Base-by-base conservation (phyloP, 1,284 basidiomycete genomes). In the Sanguinoderma infundibulare region DNA sequence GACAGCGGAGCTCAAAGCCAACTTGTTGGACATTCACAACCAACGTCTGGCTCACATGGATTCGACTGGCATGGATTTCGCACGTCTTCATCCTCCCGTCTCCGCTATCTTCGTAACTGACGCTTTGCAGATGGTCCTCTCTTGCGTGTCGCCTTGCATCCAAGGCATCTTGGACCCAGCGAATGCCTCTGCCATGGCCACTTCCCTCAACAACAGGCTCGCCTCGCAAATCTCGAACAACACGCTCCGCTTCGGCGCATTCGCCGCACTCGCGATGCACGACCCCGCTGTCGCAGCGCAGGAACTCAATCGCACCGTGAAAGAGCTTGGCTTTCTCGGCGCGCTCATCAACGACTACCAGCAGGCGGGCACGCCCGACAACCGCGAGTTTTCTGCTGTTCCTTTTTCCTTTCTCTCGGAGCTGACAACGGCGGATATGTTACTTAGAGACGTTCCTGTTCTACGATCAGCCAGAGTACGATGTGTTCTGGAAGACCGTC, bases 231-330 rank as follows among this genome's bases (percentile, higher is more conserved):
- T 51, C 32, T 51, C 49, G 20, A 51, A 51, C 49, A 51, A 51
- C 32, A 51, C 49, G 10, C 28, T 51, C n/a, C 49, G 49, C 15
- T 51, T 82, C 62, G 78, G 80, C 9, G 79, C 69, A 1, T 80
- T 81, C 57, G 79, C 79, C 15, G 67, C 79, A 6, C 59, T 81
- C n/a, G 70, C 78, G 0, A 81, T 82, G 80, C 79, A 81, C 51
- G 78, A 81, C 59, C 77, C 79, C 20, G 73, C 76, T 1, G 69
- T 70, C 20, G 80, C 80, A 0, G 78, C 75, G 4, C 67, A 73
- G 39, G 80, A 82, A 55, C 70, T 81, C 15, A 72, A 74, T n/a
- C 75, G 80, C 20, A 62, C 79, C 1, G 77, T 82, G 2, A 68
- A 68, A 9, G 74, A 81, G 53, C 73, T 81, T 1, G 79, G 80